A percentile compares a stretch with the other conserved stretches of the same genome.
Evolutionary conservation across 1,139 yeast genomes (phyloP).

Genomic region (Candida sanyaensis): DNA sequence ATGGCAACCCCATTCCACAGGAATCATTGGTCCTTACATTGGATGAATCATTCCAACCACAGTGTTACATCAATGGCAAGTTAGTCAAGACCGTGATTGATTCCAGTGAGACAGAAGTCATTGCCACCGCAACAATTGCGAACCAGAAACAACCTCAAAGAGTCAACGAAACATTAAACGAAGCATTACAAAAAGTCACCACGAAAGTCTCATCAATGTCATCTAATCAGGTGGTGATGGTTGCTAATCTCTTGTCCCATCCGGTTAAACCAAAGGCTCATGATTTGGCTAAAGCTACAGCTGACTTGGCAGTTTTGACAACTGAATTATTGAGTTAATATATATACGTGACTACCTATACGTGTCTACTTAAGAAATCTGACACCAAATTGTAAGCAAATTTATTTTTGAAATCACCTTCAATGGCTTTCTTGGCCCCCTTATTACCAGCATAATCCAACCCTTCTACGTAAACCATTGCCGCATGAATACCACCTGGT

Average conservation of each 20-base stretch:
- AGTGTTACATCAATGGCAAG: conserved; percentile 2
- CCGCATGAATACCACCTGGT: conserved; percentile 35
- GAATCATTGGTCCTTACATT: conserved; percentile 5
- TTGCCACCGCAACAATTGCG: conserved; percentile 28
- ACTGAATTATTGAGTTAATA: neutral
- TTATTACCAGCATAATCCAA: conserved; percentile 27
- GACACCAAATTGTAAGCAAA: conserved; percentile 17
- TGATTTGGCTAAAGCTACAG: neutral
- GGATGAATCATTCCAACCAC: conserved; percentile 8
- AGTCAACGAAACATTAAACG: neutral
- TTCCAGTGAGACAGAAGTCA: conserved; percentile 26
- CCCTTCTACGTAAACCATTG: conserved; percentile 31
- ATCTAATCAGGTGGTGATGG: too few relatives aligned
- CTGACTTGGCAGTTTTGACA: neutral
- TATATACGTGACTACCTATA: conserved; percentile 12
- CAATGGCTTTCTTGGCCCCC: conserved; percentile 26
- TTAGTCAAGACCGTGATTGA: conserved; percentile 17
- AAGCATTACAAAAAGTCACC: neutral
- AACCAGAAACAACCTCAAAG: conserved; percentile 19
- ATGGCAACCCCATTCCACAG: conserved; percentile 7
- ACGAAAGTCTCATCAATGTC: too few relatives aligned
- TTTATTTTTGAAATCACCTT: conserved; percentile 29
- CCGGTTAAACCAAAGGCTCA: too few relatives aligned
- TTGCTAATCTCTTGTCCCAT: too few relatives aligned
- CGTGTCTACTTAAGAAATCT: conserved; percentile 10